A percentile compares a stretch with the other conserved stretches of the same genome.
Conservation (phyloP, 495 filamentous ascomycete species). For the Penicillium fimorum region DNA sequence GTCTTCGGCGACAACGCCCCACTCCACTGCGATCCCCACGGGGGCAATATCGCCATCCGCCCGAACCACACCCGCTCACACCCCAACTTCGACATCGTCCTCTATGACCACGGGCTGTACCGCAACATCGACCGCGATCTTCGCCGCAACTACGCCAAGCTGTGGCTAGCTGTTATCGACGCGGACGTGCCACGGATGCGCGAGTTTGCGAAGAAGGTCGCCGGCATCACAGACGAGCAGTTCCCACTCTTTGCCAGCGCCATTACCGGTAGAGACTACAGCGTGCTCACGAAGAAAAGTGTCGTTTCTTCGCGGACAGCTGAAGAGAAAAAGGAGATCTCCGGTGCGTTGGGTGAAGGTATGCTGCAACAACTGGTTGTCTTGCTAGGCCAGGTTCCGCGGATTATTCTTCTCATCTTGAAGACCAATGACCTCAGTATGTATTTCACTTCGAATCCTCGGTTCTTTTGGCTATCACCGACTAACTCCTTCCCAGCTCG, state of each 20-base stretch:
- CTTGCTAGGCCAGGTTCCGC: constrained; percentile 81
- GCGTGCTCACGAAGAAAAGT: constrained; percentile 58
- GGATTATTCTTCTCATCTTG: constrained; percentile 89
- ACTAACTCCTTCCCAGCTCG: constrained; percentile 53
- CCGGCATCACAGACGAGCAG: constrained; percentile 84
- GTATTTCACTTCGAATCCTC: constrained; percentile 20
- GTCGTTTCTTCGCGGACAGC: constrained; percentile 63
- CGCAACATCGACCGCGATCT: constrained; percentile 80
- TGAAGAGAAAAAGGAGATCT: constrained; percentile 78
- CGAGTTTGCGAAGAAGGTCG: constrained; percentile 82
- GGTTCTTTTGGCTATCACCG: neutral
- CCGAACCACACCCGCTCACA: constrained; percentile 57
- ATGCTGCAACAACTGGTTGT: constrained; percentile 85
- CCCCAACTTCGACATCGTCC: constrained; percentile 93
- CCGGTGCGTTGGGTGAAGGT: constrained; percentile 78
- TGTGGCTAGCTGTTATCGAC: constrained; percentile 96
- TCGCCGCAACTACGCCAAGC: constrained; percentile 87
- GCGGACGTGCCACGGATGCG: constrained; percentile 81
- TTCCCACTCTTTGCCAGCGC: constrained; percentile 95
- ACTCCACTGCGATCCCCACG: constrained; percentile 96
- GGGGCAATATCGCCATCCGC: constrained; percentile 93
- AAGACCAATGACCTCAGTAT: constrained; percentile 96
- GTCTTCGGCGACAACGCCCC: constrained; percentile 90
- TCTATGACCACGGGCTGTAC: constrained; percentile 98
- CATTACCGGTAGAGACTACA: constrained; percentile 92